Evolutionary conservation across 2,329 filamentous ascomycete species (phyloP), one percentile per base, ranked within the genome.

Genomic region (Elsinoe perseae): DNA sequence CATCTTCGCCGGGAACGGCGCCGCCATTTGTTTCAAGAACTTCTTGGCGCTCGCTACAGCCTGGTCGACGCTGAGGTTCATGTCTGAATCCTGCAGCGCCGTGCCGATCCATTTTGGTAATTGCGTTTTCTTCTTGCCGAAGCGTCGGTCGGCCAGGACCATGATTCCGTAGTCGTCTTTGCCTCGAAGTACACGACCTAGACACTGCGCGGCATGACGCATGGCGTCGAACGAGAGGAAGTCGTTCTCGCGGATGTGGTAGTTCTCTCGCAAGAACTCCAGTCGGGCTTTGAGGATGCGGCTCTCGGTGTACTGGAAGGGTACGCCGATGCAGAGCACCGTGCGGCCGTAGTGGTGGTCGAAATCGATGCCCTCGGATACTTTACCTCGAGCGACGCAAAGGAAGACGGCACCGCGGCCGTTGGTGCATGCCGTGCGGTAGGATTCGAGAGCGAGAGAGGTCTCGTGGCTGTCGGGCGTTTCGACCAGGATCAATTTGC

Each of bases 81-180:
- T 84, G 63, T 95, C 90, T 20, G 85, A 85, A 50, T 95, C 90
- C 28, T 87, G 77, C 59, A 98, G 79, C 2, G 87, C 90, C 67
- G 95, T 87, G 61, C 85, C 87, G 66, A 98, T 98, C 93, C 93
- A 98, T 69, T 95, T 95, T 9, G 93, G 93, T 25, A 98, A 77
- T 72, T 98, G 95, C 2, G 72, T 78, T 34, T 90, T 80, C 73
- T 97, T 97, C 75, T 93, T 95, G 68, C 89, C 85, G 71, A 96
- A 98, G 16, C 93, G 83, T 40, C 89, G 85, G 70, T 98, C 93
- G 1, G 95, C 93, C 25, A 98, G 78, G 3, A 98, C 92, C 93
- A 98, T 98, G 76, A 98, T 89, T n/a, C 93, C 93, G 70, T 98
- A 98, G 71, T 98, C 93, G 68, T 98, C 95, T 70, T 98, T 98